phyloP scores from a whole-genome alignment of 2,329 filamentous ascomycete species.

The Epichloe aotearoae region DNA sequence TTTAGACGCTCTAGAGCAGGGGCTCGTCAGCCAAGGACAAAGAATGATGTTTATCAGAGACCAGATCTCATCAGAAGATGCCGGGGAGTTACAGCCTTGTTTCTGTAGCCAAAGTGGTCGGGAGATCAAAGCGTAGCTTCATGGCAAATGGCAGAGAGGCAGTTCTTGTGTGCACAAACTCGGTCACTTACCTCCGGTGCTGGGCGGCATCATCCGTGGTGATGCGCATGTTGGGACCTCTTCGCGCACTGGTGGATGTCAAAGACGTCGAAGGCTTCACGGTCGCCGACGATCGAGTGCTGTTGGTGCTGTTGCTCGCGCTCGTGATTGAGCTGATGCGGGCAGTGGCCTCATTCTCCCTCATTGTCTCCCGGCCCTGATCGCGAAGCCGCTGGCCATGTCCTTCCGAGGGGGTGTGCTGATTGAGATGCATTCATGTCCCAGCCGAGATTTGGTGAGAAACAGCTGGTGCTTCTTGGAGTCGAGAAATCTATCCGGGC shows the following conservation, averaged over 20 bases:
- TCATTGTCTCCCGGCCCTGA: slow-evolving; percentile 42
- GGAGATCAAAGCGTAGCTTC: not conserved
- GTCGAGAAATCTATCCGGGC: not conserved
- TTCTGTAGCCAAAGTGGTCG: not conserved
- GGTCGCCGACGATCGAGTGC: slow-evolving; percentile 54
- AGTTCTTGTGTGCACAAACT: not conserved
- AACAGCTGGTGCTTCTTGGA: not conserved
- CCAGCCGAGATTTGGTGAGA: slow-evolving; percentile 11
- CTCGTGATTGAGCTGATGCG: slow-evolving; percentile 38
- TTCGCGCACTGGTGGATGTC: slow-evolving; percentile 14
- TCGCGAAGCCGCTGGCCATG: slow-evolving; percentile 20
- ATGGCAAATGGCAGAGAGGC: not conserved
- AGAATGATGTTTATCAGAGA: not conserved
- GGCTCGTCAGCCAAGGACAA: slow-evolving; percentile 1
- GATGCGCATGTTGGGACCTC: slow-evolving; percentile 16
- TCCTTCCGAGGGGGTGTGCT: slow-evolving; percentile 11
- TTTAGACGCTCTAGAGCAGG: slow-evolving; percentile 12
- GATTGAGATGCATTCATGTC: slow-evolving; percentile 18
- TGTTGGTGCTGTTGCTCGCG: slow-evolving; percentile 44
- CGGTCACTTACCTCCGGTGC: slow-evolving; percentile 22
- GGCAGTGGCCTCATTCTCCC: slow-evolving; percentile 48
- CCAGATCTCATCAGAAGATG: not conserved
- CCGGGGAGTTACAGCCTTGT: not conserved
- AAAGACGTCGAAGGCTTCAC: slow-evolving; percentile 33
- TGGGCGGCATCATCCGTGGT: slow-evolving; percentile 30